A percentile compares a stretch with the other conserved stretches of the same genome.
These are phyloP conservation scores for Ulmus americana DNA, from an alignment of 331 rosid species.

Conservation along the genomic window DNA sequence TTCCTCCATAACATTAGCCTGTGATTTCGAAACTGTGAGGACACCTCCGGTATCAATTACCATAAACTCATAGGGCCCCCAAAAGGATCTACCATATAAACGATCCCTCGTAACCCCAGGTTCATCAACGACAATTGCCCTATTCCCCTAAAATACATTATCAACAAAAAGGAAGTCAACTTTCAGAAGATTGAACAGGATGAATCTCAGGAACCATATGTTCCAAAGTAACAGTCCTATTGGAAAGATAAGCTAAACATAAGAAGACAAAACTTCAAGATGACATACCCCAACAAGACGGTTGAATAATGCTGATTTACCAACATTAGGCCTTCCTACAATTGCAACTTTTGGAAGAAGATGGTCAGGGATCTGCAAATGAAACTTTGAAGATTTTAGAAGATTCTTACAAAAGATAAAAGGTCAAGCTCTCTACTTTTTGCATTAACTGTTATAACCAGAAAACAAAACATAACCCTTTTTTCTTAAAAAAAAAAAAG, in stretches of 20 bases:
- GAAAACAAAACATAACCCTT: background rate
- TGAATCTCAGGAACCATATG: conserved; percentile 10
- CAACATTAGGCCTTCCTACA: conserved; percentile 92
- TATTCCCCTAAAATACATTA: conserved; percentile 57
- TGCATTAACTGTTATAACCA: background rate
- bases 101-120: conserved; percentile 99
- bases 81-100: conserved; percentile 80
- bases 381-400: conserved; percentile 22
- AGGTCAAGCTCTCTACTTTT: background rate
- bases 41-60: conserved; percentile 97
- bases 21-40: conserved; percentile 75
- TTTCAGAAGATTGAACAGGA: conserved; percentile 1
- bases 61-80: conserved; percentile 91
- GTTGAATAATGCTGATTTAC: conserved; percentile 88
- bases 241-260: conserved; percentile 18
- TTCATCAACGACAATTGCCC: conserved; percentile 95
- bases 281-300: conserved; percentile 76
- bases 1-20: conserved; percentile 69
- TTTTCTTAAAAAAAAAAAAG: too few species aligned
- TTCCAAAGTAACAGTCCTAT: background rate
- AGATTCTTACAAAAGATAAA: background rate
- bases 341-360: conserved; percentile 85
- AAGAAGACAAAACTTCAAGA: conserved; percentile 21
- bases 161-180: conserved; percentile 6
- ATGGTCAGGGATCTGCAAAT: conserved; percentile 70